These are phyloP conservation scores for Daldinia concentrica DNA, from an alignment of 495 filamentous ascomycete genomes.

Conservation along the genomic window DNA sequence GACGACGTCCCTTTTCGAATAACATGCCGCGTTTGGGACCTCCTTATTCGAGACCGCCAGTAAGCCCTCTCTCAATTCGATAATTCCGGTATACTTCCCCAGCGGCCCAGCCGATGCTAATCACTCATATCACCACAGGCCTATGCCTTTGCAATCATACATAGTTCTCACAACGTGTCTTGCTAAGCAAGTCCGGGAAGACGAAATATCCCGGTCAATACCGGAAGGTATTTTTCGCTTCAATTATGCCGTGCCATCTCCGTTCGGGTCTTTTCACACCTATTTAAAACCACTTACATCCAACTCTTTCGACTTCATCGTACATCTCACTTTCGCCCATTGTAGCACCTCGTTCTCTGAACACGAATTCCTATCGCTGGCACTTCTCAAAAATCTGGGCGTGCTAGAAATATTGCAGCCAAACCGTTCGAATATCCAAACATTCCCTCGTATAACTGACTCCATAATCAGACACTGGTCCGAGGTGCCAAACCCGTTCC, in stretches of 20 bases:
- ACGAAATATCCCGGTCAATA: background rate
- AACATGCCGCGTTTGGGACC: conserved; percentile 28
- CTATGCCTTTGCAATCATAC: conserved; percentile 38
- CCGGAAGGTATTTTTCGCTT: conserved; percentile 10
- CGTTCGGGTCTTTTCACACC: conserved; percentile 19
- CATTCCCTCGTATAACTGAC: conserved; percentile 39
- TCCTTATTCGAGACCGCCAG: conserved; percentile 11
- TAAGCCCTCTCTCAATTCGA: background rate
- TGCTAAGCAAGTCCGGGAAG: background rate
- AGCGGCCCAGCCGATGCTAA: background rate
- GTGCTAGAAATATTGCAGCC: conserved; percentile 47
- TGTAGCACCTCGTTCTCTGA: conserved; percentile 13
- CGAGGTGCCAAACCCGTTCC: conserved; percentile 38
- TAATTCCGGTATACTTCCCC: background rate
- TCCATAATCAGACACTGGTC: conserved; percentile 47
- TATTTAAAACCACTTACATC: conserved; percentile 40
- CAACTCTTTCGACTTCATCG: conserved; percentile 40
- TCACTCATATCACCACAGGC: background rate
- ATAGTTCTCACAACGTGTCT: conserved; percentile 29
- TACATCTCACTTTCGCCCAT: conserved; percentile 42
- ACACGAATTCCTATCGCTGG: conserved; percentile 41
- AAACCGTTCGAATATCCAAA: background rate
- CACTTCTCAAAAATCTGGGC: conserved; percentile 45
- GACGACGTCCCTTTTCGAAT: conserved; percentile 26
- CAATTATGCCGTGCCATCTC: conserved; percentile 10